phyloP scores from a whole-genome alignment of 257 asterid genomes.

The Solanum clarkiae region DNA sequence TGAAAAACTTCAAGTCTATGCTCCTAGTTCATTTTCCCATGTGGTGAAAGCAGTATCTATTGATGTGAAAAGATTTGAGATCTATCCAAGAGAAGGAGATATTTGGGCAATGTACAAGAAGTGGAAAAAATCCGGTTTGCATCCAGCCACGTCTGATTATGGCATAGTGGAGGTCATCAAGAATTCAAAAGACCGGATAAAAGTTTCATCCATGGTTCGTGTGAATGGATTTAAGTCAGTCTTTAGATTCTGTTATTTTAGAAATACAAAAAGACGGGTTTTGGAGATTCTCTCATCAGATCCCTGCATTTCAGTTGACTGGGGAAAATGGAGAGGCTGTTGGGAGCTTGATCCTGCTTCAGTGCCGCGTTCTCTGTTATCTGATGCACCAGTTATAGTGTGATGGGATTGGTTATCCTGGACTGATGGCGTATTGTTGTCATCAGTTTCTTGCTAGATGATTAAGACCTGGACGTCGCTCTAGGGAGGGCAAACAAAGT shows the following conservation, averaged over 20 bases:
- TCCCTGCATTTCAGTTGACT: conserved; percentile 8
- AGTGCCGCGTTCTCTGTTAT: neutral
- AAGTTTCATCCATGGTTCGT: conserved; percentile 2
- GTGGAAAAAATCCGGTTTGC: neutral
- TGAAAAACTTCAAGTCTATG: neutral
- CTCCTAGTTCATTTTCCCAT: conserved; percentile 11
- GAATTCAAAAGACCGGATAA: neutral
- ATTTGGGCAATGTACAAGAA: conserved; percentile 18
- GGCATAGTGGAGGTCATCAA: conserved; percentile 9
- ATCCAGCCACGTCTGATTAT: conserved; percentile 6
- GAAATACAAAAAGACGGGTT: conserved; percentile 1
- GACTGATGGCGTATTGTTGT: neutral
- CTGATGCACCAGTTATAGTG: neutral
- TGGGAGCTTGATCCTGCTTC: conserved; percentile 24
- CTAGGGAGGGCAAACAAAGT: neutral
- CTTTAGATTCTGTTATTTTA: neutral
- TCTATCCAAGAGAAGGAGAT: conserved; percentile 14
- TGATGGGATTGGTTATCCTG: neutral
- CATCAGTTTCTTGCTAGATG: neutral
- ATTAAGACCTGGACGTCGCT: neutral
- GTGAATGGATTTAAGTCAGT: neutral
- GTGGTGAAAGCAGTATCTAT: neutral
- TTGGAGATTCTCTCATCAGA: conserved; percentile 18
- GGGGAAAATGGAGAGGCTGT: conserved; percentile 9
- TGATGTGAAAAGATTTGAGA: neutral